These are phyloP conservation scores for Ilyonectria mors-panacis DNA, from an alignment of 2,329 filamentous ascomycete genomes.

Conservation along the genomic window DNA sequence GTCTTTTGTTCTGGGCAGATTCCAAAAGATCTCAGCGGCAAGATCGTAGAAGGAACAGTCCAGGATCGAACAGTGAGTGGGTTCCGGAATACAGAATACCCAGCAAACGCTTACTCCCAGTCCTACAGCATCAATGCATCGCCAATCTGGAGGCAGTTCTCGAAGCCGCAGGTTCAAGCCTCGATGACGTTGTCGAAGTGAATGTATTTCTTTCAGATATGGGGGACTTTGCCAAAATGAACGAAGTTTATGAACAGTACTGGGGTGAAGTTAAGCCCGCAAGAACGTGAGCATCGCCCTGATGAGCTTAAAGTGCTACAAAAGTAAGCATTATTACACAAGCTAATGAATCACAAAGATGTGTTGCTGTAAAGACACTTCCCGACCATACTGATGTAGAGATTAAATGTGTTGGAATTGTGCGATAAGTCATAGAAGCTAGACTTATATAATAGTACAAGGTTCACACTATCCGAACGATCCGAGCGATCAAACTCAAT, in stretches of 20 bases:
- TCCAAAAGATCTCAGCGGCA: not conserved
- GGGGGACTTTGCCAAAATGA: not conserved
- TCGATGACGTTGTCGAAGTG: not conserved
- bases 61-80: too few species aligned
- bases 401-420: too few species aligned
- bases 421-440: too few species aligned
- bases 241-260: not conserved
- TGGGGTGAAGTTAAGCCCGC: not conserved
- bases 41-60: too few species aligned
- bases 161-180: not conserved
- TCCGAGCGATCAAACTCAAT: too few species aligned
- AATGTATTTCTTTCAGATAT: not conserved
- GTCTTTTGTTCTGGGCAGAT: not conserved
- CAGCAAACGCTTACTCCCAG: not conserved
- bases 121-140: not conserved
- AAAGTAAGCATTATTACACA: too few species aligned
- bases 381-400: too few species aligned
- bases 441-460: too few species aligned
- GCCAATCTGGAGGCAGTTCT: not conserved
- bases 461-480: too few species aligned
- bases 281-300: not conserved
- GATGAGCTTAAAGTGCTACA: too few species aligned
- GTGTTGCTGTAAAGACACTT: too few species aligned
- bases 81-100: not conserved
- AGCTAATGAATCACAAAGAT: too few species aligned